Evolutionary conservation across 1,284 basidiomycete species (phyloP).

Genomic region (Marasmius fiardii): DNA sequence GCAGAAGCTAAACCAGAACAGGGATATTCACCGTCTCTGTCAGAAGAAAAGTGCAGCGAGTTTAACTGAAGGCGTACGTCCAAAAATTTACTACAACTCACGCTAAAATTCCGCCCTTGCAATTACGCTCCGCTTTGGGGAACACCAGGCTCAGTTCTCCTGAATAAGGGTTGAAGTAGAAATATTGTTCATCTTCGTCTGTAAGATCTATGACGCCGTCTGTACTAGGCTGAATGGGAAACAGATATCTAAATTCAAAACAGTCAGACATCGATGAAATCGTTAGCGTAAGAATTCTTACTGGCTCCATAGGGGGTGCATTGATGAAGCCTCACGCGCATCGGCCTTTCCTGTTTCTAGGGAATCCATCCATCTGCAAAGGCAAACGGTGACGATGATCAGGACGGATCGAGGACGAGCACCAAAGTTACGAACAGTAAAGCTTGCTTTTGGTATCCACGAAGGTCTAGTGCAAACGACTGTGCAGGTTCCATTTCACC

Average conservation of each 20-base stretch:
- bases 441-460: conserved; percentile 95
- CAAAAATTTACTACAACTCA: conserved; percentile 38
- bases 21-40: conserved; percentile 51
- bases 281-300: conserved; percentile 35
- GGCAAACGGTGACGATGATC: conserved; percentile 5
- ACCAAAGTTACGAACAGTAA: conserved; percentile 48
- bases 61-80: background rate
- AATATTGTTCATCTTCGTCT: conserved; percentile 56
- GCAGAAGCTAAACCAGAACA: background rate
- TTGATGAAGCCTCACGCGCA: conserved; percentile 67
- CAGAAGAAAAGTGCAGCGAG: conserved; percentile 15
- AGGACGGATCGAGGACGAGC: background rate
- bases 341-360: conserved; percentile 75
- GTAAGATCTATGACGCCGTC: conserved; percentile 65
- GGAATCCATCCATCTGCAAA: conserved; percentile 85
- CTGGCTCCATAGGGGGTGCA: conserved; percentile 97
- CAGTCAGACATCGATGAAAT: conserved; percentile 12
- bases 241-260: conserved; percentile 51
- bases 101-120: conserved; percentile 87
- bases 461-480: conserved; percentile 77
- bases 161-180: conserved; percentile 92
- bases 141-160: conserved; percentile 92
- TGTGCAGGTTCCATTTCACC: conserved; percentile 80
- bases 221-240: conserved; percentile 54
- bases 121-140: conserved; percentile 77